Conservation (phyloP, 164 flowering plant genomes). For the Brasenia schreberi region DNA sequence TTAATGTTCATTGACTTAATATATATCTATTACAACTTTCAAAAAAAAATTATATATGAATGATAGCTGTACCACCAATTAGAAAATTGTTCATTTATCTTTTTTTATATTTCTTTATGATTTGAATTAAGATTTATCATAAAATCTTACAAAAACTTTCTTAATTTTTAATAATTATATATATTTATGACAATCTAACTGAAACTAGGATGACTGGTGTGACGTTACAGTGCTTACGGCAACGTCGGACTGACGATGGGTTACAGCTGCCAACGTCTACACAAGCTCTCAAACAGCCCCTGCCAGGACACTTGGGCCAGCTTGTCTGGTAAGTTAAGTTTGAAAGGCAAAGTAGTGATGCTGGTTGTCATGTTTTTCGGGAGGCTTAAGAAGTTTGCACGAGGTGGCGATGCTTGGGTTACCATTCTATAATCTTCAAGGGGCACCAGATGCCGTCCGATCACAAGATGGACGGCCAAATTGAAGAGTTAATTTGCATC, state of each 20-base stretch:
- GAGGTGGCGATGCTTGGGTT: no score
- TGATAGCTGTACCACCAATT: no score
- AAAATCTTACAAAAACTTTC: not conserved
- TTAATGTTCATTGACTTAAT: no score
- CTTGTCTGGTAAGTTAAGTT: constrained; percentile 51
- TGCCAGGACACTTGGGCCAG: constrained; percentile 44
- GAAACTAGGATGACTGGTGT: not conserved
- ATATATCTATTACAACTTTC: no score
- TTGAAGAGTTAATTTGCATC: no score
- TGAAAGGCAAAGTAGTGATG: constrained; percentile 39
- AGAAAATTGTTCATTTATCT: no score
- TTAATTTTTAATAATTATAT: not conserved
- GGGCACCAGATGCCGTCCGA: no score
- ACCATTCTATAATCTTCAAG: no score
- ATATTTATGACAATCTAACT: not conserved
- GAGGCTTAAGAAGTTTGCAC: constrained; percentile 53
- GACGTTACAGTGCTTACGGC: constrained; percentile 53
- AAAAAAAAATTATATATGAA: no score
- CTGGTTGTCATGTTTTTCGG: constrained; percentile 67
- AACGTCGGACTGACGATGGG: constrained; percentile 66
- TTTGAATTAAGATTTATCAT: not conserved
- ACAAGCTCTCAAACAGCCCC: constrained; percentile 9
- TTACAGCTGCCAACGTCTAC: constrained; percentile 40
- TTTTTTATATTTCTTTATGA: not conserved
- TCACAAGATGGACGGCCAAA: no score